Evolutionary conservation across 495 filamentous ascomycete genomes (phyloP).

Genomic region (Talaromyces ruber): DNA sequence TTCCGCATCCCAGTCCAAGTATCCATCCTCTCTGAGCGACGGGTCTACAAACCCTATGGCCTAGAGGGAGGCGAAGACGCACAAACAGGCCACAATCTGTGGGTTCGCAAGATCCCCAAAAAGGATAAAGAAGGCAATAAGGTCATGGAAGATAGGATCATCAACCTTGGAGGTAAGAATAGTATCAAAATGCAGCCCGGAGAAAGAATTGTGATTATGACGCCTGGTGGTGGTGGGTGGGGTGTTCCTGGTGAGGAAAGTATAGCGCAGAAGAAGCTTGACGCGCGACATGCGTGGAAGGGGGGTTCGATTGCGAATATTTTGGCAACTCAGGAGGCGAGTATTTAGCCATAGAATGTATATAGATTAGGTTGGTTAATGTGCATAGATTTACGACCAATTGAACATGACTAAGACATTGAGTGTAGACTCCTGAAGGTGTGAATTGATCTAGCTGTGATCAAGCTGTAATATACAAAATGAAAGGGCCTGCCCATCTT

Average conservation of each 20-base stretch:
- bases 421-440: neutral
- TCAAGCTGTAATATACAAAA: neutral
- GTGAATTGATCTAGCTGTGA: neutral
- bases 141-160: slow-evolving; percentile 46
- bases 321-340: slow-evolving; percentile 21
- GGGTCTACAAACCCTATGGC: slow-evolving; percentile 75
- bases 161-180: slow-evolving; percentile 81
- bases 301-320: slow-evolving; percentile 21
- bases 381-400: neutral
- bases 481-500: neutral
- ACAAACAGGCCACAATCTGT: slow-evolving; percentile 64
- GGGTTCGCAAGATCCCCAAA: slow-evolving; percentile 48
- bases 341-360: slow-evolving; percentile 13
- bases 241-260: slow-evolving; percentile 12
- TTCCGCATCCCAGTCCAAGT: slow-evolving; percentile 74
- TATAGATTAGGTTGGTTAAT: neutral
- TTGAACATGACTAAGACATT: neutral
- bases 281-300: slow-evolving; percentile 20
- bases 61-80: slow-evolving; percentile 69
- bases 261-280: slow-evolving; percentile 8
- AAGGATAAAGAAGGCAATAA: slow-evolving; percentile 8
- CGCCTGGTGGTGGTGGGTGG: slow-evolving; percentile 34
- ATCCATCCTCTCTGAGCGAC: slow-evolving; percentile 68
- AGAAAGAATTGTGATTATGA: slow-evolving; percentile 61
- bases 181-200: slow-evolving; percentile 70